Evolutionary conservation across 2,329 filamentous ascomycete genomes (phyloP).

Genomic region (Cercospora beticola): DNA sequence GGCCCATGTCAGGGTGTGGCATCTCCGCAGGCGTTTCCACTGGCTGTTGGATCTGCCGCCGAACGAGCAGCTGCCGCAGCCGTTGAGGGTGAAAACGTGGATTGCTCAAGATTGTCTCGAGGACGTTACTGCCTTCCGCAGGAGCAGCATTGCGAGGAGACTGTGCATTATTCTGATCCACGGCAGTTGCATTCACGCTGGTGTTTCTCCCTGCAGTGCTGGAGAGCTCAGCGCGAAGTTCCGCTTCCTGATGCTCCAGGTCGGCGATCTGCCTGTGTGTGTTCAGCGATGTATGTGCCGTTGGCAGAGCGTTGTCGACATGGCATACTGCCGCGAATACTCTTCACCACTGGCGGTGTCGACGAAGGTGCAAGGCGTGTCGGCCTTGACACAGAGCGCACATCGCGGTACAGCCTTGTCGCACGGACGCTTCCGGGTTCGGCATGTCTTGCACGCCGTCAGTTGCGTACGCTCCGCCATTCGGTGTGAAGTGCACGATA

Average conservation of each 20-base stretch:
- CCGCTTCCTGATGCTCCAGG: slow-evolving; percentile 15
- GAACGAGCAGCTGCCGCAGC: slow-evolving; percentile 10
- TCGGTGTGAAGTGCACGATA: neutral
- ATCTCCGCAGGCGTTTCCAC: slow-evolving; percentile 10
- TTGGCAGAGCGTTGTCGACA: neutral
- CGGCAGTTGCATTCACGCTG: neutral
- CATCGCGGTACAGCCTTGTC: slow-evolving; percentile 22
- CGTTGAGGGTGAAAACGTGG: slow-evolving; percentile 12
- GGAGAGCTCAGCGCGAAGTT: slow-evolving; percentile 7
- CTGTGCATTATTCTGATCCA: neutral
- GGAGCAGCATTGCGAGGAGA: neutral
- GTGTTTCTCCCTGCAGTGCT: neutral
- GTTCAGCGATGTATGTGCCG: neutral
- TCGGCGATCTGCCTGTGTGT: slow-evolving; percentile 13
- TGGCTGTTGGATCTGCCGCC: slow-evolving; percentile 13
- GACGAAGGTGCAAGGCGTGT: slow-evolving; percentile 19
- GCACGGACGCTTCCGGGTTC: slow-evolving; percentile 12
- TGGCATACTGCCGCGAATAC: slow-evolving; percentile 21
- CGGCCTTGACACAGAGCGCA: slow-evolving; percentile 16
- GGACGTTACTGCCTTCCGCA: slow-evolving; percentile 13
- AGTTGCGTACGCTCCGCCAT: slow-evolving; percentile 9
- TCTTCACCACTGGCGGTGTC: slow-evolving; percentile 17
- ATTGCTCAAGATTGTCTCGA: slow-evolving; percentile 12
- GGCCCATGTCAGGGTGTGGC: slow-evolving; percentile 6
- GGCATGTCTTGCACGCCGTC: slow-evolving; percentile 18